Base-by-base conservation (phyloP, 1,284 basidiomycete species). In the Heterobasidion occidentale region DNA sequence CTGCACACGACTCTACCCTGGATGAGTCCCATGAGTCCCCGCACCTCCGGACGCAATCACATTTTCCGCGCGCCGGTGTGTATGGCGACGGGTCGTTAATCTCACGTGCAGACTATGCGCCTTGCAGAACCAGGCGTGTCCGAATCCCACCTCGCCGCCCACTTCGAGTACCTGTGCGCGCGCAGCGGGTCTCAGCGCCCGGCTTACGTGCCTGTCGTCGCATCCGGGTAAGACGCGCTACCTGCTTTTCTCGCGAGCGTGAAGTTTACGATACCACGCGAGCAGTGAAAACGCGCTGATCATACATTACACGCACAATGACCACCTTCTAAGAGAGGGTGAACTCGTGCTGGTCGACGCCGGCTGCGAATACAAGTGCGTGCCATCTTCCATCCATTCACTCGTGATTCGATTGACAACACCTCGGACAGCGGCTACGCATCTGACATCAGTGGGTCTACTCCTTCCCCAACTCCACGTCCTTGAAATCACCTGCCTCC, bases 141-240 rank as follows among this genome's bases (percentile, higher is more conserved):
- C 1, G 94, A 98, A 68, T 77, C 82, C 46, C 76, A 80, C 33
- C 71, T 96, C 4, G 90, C 86, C 0, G 89, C 93, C 9, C 88
- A 93, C 66, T 97, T 98, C 65, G 90, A 95, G 70, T 96, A 95
- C 65, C 62, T 88, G 0, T 94, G 92, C 67, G 79, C 84, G 5
- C 72, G 91, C 49, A 73, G 75, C n/a, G 94, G 94, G 14, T 80
- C 90, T 19, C 86, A 92, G 67, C 79, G 94, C 46, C 83, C 84
- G 49, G 94, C 94, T 11, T 98, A 98, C 67, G 94, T 98, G 0
- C 95, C 95, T n/a, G 94, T 98, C 4, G 91, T 96, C 36, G 94
- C 93, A 6, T 93, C 91, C 2, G 94, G 94, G 89, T 91, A 67
- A 63, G 80, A 66, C 3, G 20, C 45, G n/a, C 56, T 58, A 42